phyloP scores from a whole-genome alignment of 768 basidiomycete species.

The Tylopilus plumbeoviolaceoides region DNA sequence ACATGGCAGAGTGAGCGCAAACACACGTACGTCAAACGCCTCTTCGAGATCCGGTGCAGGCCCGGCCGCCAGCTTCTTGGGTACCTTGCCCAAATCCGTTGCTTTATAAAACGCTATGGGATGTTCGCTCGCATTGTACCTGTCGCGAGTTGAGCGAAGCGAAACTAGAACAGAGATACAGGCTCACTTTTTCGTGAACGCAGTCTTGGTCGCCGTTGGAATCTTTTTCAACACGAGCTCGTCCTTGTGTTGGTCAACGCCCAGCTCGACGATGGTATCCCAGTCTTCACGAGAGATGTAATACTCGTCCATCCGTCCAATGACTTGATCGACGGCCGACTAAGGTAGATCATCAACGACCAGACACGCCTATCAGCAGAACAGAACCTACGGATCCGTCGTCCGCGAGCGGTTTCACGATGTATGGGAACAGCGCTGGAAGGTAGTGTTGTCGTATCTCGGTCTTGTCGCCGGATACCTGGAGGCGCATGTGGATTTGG shows the following conservation, averaged over 20 bases:
- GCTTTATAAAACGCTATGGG: conserved; percentile 96
- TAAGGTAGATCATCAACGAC: neutral
- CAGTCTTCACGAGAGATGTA: conserved; percentile 92
- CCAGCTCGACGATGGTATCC: conserved; percentile 94
- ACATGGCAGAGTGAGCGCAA: neutral
- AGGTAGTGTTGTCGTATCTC: conserved; percentile 93
- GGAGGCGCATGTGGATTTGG: conserved; percentile 93
- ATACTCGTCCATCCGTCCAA: conserved; percentile 90
- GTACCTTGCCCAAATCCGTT: conserved; percentile 67
- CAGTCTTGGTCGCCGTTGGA: conserved; percentile 69
- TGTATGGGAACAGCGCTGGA: conserved; percentile 77
- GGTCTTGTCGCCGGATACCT: conserved; percentile 82
- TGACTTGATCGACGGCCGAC: conserved; percentile 72
- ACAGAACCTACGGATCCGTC: conserved; percentile 61
- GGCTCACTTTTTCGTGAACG: conserved; percentile 80
- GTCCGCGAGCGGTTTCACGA: conserved; percentile 76
- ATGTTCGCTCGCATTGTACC: conserved; percentile 87
- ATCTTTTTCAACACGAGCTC: conserved; percentile 82
- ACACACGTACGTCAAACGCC: conserved; percentile 68
- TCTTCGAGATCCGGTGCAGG: conserved; percentile 90
- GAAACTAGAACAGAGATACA: neutral
- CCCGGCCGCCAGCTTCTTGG: conserved; percentile 75
- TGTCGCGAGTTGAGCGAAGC: conserved; percentile 25
- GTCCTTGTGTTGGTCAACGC: conserved; percentile 76
- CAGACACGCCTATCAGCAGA: neutral